These are phyloP conservation scores for Podospora bellae-mahoneyi DNA, from an alignment of 495 filamentous ascomycete genomes.

Conservation along the genomic window DNA sequence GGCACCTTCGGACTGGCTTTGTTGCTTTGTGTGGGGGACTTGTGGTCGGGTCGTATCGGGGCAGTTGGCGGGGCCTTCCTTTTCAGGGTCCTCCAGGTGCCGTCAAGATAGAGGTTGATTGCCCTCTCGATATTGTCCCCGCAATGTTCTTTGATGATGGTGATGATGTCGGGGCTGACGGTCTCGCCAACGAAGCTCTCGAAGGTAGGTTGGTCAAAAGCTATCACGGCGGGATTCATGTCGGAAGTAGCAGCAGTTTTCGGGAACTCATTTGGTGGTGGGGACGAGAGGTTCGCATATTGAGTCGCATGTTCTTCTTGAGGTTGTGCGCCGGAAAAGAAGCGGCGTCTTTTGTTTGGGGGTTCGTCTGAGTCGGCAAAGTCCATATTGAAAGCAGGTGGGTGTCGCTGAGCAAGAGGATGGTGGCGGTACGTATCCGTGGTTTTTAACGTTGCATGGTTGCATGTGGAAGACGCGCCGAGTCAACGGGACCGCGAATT, in stretches of 20 bases:
- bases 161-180: conserved; percentile 51
- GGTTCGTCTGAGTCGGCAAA: conserved; percentile 54
- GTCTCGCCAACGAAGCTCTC: conserved; percentile 66
- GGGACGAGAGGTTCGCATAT: background rate
- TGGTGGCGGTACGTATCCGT: too few relatives aligned
- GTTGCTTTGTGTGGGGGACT: background rate
- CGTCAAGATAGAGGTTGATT: conserved; percentile 87
- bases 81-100: conserved; percentile 70
- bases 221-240: conserved; percentile 5
- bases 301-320: conserved; percentile 14
- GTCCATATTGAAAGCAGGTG: conserved; percentile 46
- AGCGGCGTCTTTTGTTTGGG: conserved; percentile 76
- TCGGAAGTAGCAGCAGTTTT: background rate
- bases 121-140: conserved; percentile 62
- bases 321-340: conserved; percentile 64
- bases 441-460: background rate
- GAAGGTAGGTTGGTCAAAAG: conserved; percentile 68
- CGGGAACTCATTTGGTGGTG: too few relatives aligned
- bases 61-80: conserved; percentile 18
- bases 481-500: conserved; percentile 30
- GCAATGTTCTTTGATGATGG: conserved; percentile 54
- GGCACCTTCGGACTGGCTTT: background rate
- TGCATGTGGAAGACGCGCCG: conserved; percentile 33
- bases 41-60: background rate
- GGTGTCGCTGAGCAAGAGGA: conserved; percentile 11